A percentile compares a stretch with the other conserved stretches of the same genome.
phyloP scores from a whole-genome alignment of 495 filamentous ascomycete species.

The Annulohypoxylon bovei region DNA sequence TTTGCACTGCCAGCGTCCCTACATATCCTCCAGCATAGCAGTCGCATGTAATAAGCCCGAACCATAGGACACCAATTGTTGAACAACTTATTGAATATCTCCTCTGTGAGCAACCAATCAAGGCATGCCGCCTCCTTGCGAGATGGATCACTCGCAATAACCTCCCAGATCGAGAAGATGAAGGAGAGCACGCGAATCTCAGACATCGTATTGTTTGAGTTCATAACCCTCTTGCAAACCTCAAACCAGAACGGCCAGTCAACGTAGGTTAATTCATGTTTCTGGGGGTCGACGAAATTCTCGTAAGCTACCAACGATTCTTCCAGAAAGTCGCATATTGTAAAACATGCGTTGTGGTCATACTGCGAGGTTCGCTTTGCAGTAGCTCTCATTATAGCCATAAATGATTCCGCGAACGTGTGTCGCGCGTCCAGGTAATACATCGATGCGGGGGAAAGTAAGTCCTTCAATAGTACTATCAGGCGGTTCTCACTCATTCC shows the following conservation, averaged over 20 bases:
- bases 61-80: slow-evolving; percentile 99
- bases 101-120: slow-evolving; percentile 81
- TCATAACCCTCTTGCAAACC: slow-evolving; percentile 82
- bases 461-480: slow-evolving; percentile 85
- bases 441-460: slow-evolving; percentile 67
- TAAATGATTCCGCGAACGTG: slow-evolving; percentile 83
- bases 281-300: slow-evolving; percentile 48
- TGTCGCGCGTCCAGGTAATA: slow-evolving; percentile 59
- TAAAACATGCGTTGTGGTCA: slow-evolving; percentile 89
- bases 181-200: slow-evolving; percentile 91
- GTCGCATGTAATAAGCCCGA: slow-evolving; percentile 91
- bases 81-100: slow-evolving; percentile 85
- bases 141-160: slow-evolving; percentile 70
- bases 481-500: slow-evolving; percentile 93
- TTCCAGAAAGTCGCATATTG: slow-evolving; percentile 92
- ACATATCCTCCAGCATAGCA: slow-evolving; percentile 92
- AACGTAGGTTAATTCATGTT: slow-evolving; percentile 51
- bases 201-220: slow-evolving; percentile 92
- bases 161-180: slow-evolving; percentile 83
- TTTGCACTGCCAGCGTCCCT: slow-evolving; percentile 76
- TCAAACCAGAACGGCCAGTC: slow-evolving; percentile 94
- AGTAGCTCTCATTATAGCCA: slow-evolving; percentile 74
- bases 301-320: slow-evolving; percentile 65
- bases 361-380: slow-evolving; percentile 82
- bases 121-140: slow-evolving; percentile 79